Evolutionary conservation across 495 filamentous ascomycete genomes (phyloP), one percentile per base, ranked within the genome.

Genomic region (Mycothermus thermophilus): DNA sequence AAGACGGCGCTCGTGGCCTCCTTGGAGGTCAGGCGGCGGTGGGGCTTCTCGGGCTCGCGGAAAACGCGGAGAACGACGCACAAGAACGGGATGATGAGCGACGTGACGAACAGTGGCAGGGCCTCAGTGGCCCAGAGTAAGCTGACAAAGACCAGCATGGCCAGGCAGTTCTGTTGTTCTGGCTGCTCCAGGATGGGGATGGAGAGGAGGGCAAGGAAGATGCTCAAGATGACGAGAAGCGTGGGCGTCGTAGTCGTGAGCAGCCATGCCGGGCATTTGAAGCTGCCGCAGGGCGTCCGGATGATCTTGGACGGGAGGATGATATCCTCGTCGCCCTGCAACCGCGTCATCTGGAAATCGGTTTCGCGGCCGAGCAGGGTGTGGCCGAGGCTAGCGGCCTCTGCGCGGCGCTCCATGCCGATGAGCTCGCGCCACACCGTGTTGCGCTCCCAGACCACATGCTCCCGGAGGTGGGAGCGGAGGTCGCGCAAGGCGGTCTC

Each of bases 391-490:
- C 87, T 93, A 9, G 88, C 90, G 15, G 87, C 90, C 57, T 99
- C 86, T 4, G 86, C 84, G 62, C 93, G 90, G 15, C 90, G 69
- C 62, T 99, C 90, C 41, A 99, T 83, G 35, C 88, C 90, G 50
- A 99, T 99, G 74, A 99, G 88, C 43, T 99, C 90, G 55, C 92
- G 66, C 90, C 90, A 99, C 4, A 99, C 90, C 0, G 90, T 99
- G 46, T 99, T 99, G 30, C 90, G 71, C 50, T 99, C 90, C 92
- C 92, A 99, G 21, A 96, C 86, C 12, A 99, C 88, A 61, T 99
- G 90, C 57, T 99, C 90, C 45, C 90, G 67, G 19, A 99, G 66
- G 54, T 99, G 85, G 14, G 94, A 75, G 28, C 90, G 71, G 27
- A 99, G 68, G 47, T 96, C 90, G 34, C 80, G 77, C 33, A 69